Base-by-base conservation (phyloP, 768 basidiomycete genomes). In the Lentinula sp. region DNA sequence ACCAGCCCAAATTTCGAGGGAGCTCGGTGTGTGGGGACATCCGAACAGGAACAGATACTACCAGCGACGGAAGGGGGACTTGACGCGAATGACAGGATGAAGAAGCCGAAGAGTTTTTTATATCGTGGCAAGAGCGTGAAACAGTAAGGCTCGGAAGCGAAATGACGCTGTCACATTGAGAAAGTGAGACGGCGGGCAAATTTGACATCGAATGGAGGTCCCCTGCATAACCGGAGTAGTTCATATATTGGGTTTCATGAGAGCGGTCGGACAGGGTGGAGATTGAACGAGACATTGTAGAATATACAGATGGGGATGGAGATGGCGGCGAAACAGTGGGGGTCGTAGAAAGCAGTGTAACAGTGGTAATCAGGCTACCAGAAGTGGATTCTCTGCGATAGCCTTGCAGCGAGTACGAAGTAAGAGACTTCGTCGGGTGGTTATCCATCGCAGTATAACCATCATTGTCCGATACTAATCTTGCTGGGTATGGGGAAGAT, bases 1-100 rank as follows among this genome's bases (percentile, higher is more conserved):
- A 76, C 85, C 87, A 88, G 3, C 71, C 67, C 2, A 84, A 69
- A 43, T 77, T 70, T 32, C 68, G 63, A 0, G 78, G 80, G 77
- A 73, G 65, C 59, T 16, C 63, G 56, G 45, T 62, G 42, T 55
- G 54, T 43, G 15, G 45, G 39, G 58, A n/a, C 62, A 18, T 18
- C 36, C 52, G 45, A 66, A 65, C 39, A 63, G 49, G 52, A 16
- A 60, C 59, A n/a, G 58, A 67, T 64, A 13, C 42, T 61, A 23
- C 51, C 59, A 57, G 43, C 65, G 52, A 53, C 13, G 32, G 36
- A 20, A n/a, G 18, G 35, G 35, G 35, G 20, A 15, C 8, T 43
- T 57, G 28, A 3, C 28, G 36, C 59, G 53, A 20, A 53, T 62
- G 13, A 64, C 59, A 23, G 18, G 35, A 28, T 35, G 48, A 60